Conservation (phyloP, 805 yeast genomes). For the Allodekkera sacchari region DNA sequence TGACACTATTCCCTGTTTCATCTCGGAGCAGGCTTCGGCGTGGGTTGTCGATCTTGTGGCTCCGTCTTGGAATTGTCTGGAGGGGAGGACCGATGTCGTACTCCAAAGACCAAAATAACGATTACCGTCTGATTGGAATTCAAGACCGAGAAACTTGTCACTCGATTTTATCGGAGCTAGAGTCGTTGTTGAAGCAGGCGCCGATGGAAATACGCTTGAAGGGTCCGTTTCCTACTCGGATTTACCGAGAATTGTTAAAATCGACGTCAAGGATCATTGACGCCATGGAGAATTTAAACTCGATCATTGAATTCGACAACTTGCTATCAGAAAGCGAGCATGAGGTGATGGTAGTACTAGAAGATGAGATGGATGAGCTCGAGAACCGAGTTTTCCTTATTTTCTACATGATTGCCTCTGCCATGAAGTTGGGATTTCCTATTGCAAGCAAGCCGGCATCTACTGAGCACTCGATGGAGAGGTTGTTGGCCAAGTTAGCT, state of each 20-base stretch:
- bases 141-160: slow-evolving; percentile 37
- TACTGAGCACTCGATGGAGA: slow-evolving; percentile 63
- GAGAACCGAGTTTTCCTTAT: slow-evolving; percentile 66
- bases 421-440: slow-evolving; percentile 69
- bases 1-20: slow-evolving; percentile 61
- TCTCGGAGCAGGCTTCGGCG: slow-evolving; percentile 62
- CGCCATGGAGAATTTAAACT: slow-evolving; percentile 64
- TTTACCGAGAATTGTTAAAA: slow-evolving; percentile 42
- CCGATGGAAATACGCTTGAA: slow-evolving; percentile 68
- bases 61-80: slow-evolving; percentile 76
- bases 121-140: slow-evolving; percentile 31
- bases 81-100: slow-evolving; percentile 60
- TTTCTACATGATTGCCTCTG: slow-evolving; percentile 72
- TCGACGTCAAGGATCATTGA: slow-evolving; percentile 62
- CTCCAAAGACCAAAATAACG: slow-evolving; percentile 21
- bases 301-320: slow-evolving; percentile 59
- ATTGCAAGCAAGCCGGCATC: slow-evolving; percentile 72
- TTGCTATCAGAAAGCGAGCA: slow-evolving; percentile 43
- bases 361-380: slow-evolving; percentile 55
- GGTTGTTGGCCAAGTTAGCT: slow-evolving; percentile 57
- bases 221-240: slow-evolving; percentile 55
- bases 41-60: slow-evolving; percentile 65
- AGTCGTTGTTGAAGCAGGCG: slow-evolving; percentile 55
- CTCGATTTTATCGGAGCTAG: slow-evolving; percentile 50
- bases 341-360: slow-evolving; percentile 45